A percentile compares a stretch with the other conserved stretches of the same genome.
phyloP scores from a whole-genome alignment of 1,139 yeast genomes.

The Fermentozyma sake region DNA sequence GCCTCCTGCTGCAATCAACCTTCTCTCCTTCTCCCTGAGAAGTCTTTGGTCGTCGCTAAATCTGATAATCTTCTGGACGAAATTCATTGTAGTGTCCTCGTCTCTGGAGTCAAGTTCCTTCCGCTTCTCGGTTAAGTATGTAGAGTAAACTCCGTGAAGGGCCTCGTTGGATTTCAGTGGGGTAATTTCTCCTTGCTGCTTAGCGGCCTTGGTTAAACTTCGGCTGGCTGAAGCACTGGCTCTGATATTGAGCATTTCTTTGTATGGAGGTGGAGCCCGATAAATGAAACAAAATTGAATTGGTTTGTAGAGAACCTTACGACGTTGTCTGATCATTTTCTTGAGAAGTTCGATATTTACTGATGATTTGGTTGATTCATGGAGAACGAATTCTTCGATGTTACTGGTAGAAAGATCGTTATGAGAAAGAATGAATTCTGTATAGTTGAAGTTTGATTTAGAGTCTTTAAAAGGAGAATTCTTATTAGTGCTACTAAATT shows the following conservation, averaged over 20 bases:
- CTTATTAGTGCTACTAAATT: too few relatives aligned
- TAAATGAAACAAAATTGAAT: slow-evolving; percentile 25
- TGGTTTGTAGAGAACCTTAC: slow-evolving; percentile 23
- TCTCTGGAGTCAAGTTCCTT: slow-evolving; percentile 6
- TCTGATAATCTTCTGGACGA: slow-evolving; percentile 17
- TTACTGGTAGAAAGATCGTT: too few relatives aligned
- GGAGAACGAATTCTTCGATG: slow-evolving; percentile 3
- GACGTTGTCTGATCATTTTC: slow-evolving; percentile 13
- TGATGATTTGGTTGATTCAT: background rate
- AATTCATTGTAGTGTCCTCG: slow-evolving; percentile 12
- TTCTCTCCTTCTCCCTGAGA: slow-evolving; percentile 13
- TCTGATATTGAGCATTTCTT: slow-evolving; percentile 9
- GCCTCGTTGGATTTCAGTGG: slow-evolving; percentile 1
- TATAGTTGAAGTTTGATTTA: slow-evolving; percentile 6
- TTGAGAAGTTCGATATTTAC: slow-evolving; percentile 9
- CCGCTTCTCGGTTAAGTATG: slow-evolving; percentile 9
- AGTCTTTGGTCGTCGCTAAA: slow-evolving; percentile 14
- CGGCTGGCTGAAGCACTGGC: background rate
- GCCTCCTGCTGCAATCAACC: slow-evolving; percentile 8
- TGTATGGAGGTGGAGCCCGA: slow-evolving; percentile 12
- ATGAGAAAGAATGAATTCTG: slow-evolving; percentile 8
- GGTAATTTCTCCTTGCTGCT: slow-evolving; percentile 3
- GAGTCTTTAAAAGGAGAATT: too few relatives aligned
- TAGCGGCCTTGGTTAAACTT: slow-evolving; percentile 1
- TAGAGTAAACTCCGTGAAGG: slow-evolving; percentile 5